Conservation (phyloP, 2,329 filamentous ascomycete genomes). For the Juglanconis juglandina region DNA sequence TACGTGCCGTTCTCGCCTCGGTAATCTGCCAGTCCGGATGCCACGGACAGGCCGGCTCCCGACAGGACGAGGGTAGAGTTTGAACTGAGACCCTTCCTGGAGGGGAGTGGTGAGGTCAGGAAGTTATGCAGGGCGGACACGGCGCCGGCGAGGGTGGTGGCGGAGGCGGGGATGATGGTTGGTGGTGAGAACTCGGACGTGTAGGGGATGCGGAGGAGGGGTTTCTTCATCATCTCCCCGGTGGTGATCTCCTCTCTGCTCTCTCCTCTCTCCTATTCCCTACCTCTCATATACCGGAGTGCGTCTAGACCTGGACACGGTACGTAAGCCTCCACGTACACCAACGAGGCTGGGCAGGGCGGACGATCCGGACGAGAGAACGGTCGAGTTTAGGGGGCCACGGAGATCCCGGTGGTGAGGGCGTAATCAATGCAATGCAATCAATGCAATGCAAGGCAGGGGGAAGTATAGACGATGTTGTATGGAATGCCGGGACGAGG, state of each 20-base stretch:
- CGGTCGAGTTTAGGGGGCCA: not conserved
- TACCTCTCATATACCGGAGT: not conserved
- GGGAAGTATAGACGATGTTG: not conserved
- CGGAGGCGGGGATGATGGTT: constrained; percentile 68
- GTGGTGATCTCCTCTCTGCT: constrained; percentile 3
- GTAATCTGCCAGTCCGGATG: constrained; percentile 91
- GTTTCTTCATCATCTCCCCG: constrained; percentile 55
- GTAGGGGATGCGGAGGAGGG: constrained; percentile 85
- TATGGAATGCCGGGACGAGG: not conserved
- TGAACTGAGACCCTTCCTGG: constrained; percentile 45
- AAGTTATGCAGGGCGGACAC: constrained; percentile 75
- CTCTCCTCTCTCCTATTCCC: not conserved
- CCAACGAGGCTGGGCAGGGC: not conserved
- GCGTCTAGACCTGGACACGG: constrained; percentile 6
- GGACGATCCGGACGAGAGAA: not conserved
- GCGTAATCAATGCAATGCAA: not conserved
- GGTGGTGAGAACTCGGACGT: constrained; percentile 77
- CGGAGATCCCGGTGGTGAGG: not conserved
- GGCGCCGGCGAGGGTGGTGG: constrained; percentile 67
- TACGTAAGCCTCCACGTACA: constrained; percentile 20
- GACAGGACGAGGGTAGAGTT: constrained; percentile 54
- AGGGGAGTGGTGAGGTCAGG: constrained; percentile 52
- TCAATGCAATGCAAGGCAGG: not conserved
- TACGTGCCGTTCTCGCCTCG: constrained; percentile 88
- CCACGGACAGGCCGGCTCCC: constrained; percentile 89